A percentile compares a stretch with the other conserved stretches of the same genome.
Evolutionary conservation across 345 rosid genomes (phyloP).

Genomic region (Arabidopsis arenosa): DNA sequence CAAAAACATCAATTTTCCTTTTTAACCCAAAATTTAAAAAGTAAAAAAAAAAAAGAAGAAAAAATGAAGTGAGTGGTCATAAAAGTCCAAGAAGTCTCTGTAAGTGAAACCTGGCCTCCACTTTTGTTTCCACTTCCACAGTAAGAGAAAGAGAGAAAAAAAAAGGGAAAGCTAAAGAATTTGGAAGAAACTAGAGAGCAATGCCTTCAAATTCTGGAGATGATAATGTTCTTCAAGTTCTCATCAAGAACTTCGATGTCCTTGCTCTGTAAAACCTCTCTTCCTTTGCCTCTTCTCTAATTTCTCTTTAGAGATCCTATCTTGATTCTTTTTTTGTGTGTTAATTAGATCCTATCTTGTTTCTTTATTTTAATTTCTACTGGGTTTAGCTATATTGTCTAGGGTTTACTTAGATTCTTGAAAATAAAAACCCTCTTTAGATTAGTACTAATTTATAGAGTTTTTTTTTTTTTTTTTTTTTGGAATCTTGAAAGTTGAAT

Average conservation of each 20-base stretch:
- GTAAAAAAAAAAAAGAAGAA: background rate
- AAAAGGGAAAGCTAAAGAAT: conserved; percentile 6
- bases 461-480: background rate
- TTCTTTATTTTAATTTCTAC: conserved; percentile 15
- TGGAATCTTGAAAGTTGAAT: conserved; percentile 7
- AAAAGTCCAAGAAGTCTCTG: conserved; percentile 35
- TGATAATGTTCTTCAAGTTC: conserved; percentile 72
- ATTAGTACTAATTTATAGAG: conserved; percentile 16
- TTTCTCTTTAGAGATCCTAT: conserved; percentile 27
- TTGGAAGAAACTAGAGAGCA: conserved; percentile 29
- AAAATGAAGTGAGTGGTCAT: conserved; percentile 33
- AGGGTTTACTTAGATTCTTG: background rate
- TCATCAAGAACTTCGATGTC: conserved; percentile 81
- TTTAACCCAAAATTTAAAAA: background rate
- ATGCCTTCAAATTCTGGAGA: conserved; percentile 65
- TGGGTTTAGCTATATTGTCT: conserved; percentile 30
- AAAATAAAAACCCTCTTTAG: conserved; percentile 1
- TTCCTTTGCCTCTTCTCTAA: background rate
- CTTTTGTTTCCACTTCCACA: conserved; percentile 30
- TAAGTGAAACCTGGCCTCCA: conserved; percentile 44
- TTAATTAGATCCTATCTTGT: conserved; percentile 1
- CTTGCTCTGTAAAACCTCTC: conserved; percentile 69
- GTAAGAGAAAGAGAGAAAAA: background rate
- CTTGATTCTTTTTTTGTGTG: background rate
- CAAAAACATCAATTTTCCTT: conserved; percentile 8